A percentile compares a stretch with the other conserved stretches of the same genome.
Evolutionary conservation across 805 yeast genomes (phyloP).

Genomic region (Sugiyamaella mastotermitis): DNA sequence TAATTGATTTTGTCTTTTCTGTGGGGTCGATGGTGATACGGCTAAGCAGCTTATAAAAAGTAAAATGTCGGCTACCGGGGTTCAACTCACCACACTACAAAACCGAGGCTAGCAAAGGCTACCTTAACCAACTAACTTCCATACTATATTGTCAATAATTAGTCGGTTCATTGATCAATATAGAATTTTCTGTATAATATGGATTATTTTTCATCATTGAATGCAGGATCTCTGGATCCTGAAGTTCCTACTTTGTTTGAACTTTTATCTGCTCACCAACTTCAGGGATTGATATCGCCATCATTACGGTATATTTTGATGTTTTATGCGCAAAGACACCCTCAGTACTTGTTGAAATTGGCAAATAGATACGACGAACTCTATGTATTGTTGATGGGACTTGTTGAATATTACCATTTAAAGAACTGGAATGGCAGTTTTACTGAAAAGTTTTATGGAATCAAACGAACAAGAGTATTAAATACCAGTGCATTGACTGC

Average conservation of each 20-base stretch:
- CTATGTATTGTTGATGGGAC: conserved; percentile 51
- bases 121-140: no score
- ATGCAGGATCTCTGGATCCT: conserved; percentile 68
- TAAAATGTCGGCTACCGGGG: no score
- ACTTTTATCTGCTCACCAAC: conserved; percentile 72
- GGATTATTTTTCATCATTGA: conserved; percentile 78
- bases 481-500: conserved; percentile 24
- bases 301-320: conserved; percentile 74
- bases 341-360: conserved; percentile 55
- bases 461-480: conserved; percentile 50
- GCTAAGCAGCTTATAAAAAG: no score
- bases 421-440: conserved; percentile 76
- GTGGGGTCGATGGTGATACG: no score
- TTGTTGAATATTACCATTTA: conserved; percentile 66
- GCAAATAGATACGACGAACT: conserved; percentile 75
- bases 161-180: no score
- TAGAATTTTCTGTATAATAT: no score
- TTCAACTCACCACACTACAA: no score
- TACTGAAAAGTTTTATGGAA: conserved; percentile 88
- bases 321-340: conserved; percentile 74
- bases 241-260: conserved; percentile 86
- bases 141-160: no score
- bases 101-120: no score
- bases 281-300: conserved; percentile 72
- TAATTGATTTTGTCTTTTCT: no score